phyloP scores from a whole-genome alignment of 1,284 basidiomycete genomes.

The Laetiporus sulphureus region DNA sequence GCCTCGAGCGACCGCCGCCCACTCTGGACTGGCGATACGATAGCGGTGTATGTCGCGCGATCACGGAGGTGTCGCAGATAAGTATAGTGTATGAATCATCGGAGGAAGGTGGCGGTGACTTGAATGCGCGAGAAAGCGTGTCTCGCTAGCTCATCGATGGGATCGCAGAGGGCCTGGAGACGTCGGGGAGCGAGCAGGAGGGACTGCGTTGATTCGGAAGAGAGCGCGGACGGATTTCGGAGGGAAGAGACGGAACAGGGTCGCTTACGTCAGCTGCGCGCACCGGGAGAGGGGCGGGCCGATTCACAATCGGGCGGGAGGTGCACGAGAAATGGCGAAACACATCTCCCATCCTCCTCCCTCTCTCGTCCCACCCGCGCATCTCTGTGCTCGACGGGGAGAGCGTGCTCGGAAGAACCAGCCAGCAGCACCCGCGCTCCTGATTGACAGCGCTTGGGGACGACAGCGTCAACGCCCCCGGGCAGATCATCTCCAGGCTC shows the following conservation, averaged over 20 bases:
- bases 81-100: no score
- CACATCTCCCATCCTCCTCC: slow-evolving; percentile 2
- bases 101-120: no score
- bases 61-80: no score
- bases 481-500: slow-evolving; percentile 1
- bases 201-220: no score
- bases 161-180: no score
- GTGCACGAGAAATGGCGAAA: slow-evolving; percentile 1
- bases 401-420: not conserved
- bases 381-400: not conserved
- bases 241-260: slow-evolving; percentile 2
- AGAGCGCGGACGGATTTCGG: slow-evolving; percentile 5
- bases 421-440: not conserved
- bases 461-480: not conserved
- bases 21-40: no score
- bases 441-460: not conserved
- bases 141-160: no score
- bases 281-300: slow-evolving; percentile 4
- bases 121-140: no score
- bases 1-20: no score
- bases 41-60: no score
- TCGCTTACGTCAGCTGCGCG: not conserved
- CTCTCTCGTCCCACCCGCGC: not conserved
- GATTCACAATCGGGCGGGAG: not conserved
- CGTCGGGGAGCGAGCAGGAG: no score